These are phyloP conservation scores for Leccinum holopus DNA, from an alignment of 1,284 basidiomycete genomes.

Conservation along the genomic window DNA sequence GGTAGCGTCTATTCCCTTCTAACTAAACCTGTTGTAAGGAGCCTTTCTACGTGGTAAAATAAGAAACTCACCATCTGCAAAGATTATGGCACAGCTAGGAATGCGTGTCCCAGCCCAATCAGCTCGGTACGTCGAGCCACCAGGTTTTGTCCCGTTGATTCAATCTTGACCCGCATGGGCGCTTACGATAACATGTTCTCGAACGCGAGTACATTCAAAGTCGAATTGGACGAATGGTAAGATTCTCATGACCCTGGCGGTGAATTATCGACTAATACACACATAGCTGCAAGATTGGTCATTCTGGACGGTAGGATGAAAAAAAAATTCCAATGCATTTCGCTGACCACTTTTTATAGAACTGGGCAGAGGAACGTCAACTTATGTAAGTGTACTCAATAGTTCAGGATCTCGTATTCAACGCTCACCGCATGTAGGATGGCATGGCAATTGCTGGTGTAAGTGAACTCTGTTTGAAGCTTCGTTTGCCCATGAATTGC, in stretches of 20 bases:
- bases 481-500: slow-evolving; percentile 9
- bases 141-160: slow-evolving; percentile 87
- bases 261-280: background rate
- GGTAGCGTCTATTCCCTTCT: slow-evolving; percentile 53
- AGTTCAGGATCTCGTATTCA: slow-evolving; percentile 8
- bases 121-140: slow-evolving; percentile 59
- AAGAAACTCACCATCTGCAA: slow-evolving; percentile 9
- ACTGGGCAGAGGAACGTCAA: slow-evolving; percentile 85
- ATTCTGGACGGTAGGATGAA: slow-evolving; percentile 80
- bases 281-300: slow-evolving; percentile 87
- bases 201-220: slow-evolving; percentile 93
- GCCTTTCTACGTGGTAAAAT: background rate
- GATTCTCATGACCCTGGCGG: slow-evolving; percentile 5
- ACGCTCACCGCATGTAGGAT: slow-evolving; percentile 51
- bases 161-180: slow-evolving; percentile 97
- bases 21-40: slow-evolving; percentile 49
- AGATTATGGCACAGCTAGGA: slow-evolving; percentile 98
- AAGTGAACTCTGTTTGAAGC: slow-evolving; percentile 25
- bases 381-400: slow-evolving; percentile 56
- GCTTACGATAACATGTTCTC: slow-evolving; percentile 98
- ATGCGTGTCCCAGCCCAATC: slow-evolving; percentile 90
- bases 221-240: slow-evolving; percentile 93
- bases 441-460: slow-evolving; percentile 95
- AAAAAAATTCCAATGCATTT: background rate
- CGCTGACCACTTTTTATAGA: slow-evolving; percentile 47